A percentile compares a stretch with the other conserved stretches of the same genome.
Evolutionary conservation across 805 yeast species (phyloP).

Genomic region (Yamadazyma ubonensis): DNA sequence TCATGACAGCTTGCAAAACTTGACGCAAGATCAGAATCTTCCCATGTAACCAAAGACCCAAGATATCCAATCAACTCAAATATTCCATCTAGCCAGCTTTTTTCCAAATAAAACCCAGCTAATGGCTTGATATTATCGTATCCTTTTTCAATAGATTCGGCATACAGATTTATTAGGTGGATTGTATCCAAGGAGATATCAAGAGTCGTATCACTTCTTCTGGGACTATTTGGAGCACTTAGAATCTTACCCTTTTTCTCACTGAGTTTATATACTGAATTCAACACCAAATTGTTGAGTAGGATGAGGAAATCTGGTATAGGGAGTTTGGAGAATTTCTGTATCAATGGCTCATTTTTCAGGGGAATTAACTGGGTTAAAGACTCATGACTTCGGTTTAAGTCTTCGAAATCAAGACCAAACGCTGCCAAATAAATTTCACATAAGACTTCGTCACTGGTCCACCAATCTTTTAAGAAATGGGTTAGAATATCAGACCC

Average conservation of each 20-base stretch:
- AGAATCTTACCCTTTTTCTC: slow-evolving; percentile 30
- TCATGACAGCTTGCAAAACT: slow-evolving; percentile 22
- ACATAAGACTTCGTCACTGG: slow-evolving; percentile 43
- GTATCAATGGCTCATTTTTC: slow-evolving; percentile 3
- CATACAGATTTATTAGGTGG: slow-evolving; percentile 35
- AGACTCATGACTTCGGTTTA: background rate
- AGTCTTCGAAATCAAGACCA: slow-evolving; percentile 32
- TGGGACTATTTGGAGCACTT: slow-evolving; percentile 36
- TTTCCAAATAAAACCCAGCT: slow-evolving; percentile 23
- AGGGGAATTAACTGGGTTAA: slow-evolving; percentile 12
- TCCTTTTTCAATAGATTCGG: slow-evolving; percentile 31
- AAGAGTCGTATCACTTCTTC: slow-evolving; percentile 16
- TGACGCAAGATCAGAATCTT: slow-evolving; percentile 16
- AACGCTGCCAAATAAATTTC: slow-evolving; percentile 46
- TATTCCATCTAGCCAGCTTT: slow-evolving; percentile 38
- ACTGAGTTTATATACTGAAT: slow-evolving; percentile 30
- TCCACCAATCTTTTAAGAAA: slow-evolving; percentile 48
- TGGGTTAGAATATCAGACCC: slow-evolving; percentile 52
- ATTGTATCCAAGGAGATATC: slow-evolving; percentile 31
- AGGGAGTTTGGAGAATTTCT: slow-evolving; percentile 20
- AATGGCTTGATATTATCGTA: slow-evolving; percentile 23
- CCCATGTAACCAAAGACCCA: slow-evolving; percentile 26
- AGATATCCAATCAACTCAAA: slow-evolving; percentile 39
- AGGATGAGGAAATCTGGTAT: slow-evolving; percentile 49
- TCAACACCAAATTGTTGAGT: slow-evolving; percentile 31